Conservation (phyloP, 2,329 filamentous ascomycete genomes). For the Aspergillus hortae region DNA sequence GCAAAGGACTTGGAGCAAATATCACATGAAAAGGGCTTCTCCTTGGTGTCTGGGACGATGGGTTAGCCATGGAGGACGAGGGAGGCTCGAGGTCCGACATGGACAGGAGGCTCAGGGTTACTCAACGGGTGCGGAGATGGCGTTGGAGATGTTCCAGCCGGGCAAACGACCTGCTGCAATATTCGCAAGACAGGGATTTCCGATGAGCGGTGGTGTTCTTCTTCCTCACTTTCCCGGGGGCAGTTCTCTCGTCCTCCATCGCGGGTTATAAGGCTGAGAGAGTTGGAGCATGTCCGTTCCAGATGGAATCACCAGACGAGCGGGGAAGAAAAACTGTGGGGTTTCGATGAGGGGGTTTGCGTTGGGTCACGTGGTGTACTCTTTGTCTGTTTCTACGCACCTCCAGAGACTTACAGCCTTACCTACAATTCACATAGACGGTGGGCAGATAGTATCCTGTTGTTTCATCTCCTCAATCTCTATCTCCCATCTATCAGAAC, state of each 20-base stretch:
- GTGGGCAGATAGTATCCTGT: too few species aligned
- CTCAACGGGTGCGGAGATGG: slow-evolving; percentile 50
- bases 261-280: slow-evolving; percentile 16
- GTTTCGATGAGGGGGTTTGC: slow-evolving; percentile 23
- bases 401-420: neutral
- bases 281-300: slow-evolving; percentile 23
- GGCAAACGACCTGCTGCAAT: slow-evolving; percentile 47
- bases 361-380: slow-evolving; percentile 11
- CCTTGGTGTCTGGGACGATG: slow-evolving; percentile 42
- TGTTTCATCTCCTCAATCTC: too few species aligned
- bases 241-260: slow-evolving; percentile 40
- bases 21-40: slow-evolving; percentile 49
- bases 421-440: neutral
- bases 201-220: slow-evolving; percentile 39
- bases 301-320: slow-evolving; percentile 25
- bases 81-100: neutral
- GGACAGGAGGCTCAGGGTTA: slow-evolving; percentile 27
- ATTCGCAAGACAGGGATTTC: slow-evolving; percentile 47
- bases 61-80: slow-evolving; percentile 18
- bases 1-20: slow-evolving; percentile 49
- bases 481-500: too few species aligned
- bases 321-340: slow-evolving; percentile 39
- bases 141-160: slow-evolving; percentile 50
- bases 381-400: neutral
- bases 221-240: slow-evolving; percentile 38